Conservation (phyloP, 1,284 basidiomycete species). For the Trichosporon coremiiforme region DNA sequence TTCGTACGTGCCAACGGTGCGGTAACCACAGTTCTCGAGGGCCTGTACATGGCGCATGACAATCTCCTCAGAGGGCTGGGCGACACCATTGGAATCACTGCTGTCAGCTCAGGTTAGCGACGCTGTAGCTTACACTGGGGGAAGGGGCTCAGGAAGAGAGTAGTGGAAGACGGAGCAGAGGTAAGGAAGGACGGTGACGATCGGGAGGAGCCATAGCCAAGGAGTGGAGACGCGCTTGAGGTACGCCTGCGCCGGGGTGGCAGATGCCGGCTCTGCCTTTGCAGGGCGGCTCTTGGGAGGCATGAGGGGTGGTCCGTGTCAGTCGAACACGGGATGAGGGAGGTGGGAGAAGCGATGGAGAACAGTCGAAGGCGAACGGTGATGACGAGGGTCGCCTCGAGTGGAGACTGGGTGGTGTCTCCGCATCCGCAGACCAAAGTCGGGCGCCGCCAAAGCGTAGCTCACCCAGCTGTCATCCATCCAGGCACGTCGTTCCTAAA, state of each 20-base stretch:
- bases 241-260: not conserved
- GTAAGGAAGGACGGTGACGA: constrained; percentile 42
- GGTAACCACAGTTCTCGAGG: constrained; percentile 79
- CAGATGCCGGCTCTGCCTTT: constrained; percentile 1
- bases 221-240: constrained; percentile 20
- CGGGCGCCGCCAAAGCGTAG: too few species aligned
- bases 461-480: too few species aligned
- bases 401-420: not conserved
- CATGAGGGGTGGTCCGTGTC: not conserved
- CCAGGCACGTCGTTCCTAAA: not conserved
- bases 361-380: not conserved
- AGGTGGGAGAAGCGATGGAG: not conserved
- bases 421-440: not conserved
- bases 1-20: constrained; percentile 87
- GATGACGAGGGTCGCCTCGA: constrained; percentile 10
- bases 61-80: constrained; percentile 48
- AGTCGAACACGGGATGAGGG: not conserved
- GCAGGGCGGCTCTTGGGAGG: constrained; percentile 15
- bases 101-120: not conserved
- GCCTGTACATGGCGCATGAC: constrained; percentile 49
- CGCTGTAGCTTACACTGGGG: constrained; percentile 30
- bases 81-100: constrained; percentile 39
- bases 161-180: constrained; percentile 45
- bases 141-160: constrained; percentile 40
- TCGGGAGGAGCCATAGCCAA: constrained; percentile 35